Evolutionary conservation across 2,329 filamentous ascomycete species (phyloP), one percentile per base, ranked within the genome.

Genomic region (Sodiomyces alkalinus): DNA sequence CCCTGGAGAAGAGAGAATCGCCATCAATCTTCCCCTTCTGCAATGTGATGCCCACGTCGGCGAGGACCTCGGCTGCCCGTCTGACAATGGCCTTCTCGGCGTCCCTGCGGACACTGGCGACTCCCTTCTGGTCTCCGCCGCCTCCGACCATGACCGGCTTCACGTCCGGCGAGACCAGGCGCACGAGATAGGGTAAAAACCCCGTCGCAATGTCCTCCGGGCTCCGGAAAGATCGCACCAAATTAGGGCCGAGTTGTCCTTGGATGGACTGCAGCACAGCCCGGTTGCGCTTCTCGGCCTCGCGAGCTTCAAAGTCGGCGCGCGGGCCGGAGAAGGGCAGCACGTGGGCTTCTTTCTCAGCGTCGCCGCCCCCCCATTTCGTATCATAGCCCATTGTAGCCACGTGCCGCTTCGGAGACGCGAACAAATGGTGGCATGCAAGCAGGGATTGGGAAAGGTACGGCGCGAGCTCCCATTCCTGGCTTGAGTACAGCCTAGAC

Each of bases 351-450:
- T 55, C 53, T 1, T 63, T 58, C 9, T 67, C 63, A n/a, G 61
- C 60, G 6, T 47, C 52, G 9, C 57, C 56, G 15, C 43, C 53
- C 2, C 57, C 60, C 49, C 60, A 59, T 34, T 49, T 55, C 13
- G 51, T 56, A 27, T 66, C 60, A 32, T 57, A 60, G 19, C 48
- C 49, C 26, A 49, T 34, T 33, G 48, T 52, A 27, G 49, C 42
- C 37, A 52, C 44, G 42, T 61, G 61, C 31, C 64, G 64, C 19
- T 64, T 64, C 16, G 77, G 71, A 1, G 80, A 78, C 4, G 86
- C 81, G 45, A 98, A 98, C 9, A 98, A 66, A 45, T 82, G 65
- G 47, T 98, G 92, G 45, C 92, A 94, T 4, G 82, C 90, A 2
- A 96, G 67, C 11, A 90, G 68, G 0, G 87, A 77, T 40, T 90